A percentile compares a stretch with the other conserved stretches of the same genome.
phyloP scores from a whole-genome alignment of 768 basidiomycete species.

The Calocera cornea region DNA sequence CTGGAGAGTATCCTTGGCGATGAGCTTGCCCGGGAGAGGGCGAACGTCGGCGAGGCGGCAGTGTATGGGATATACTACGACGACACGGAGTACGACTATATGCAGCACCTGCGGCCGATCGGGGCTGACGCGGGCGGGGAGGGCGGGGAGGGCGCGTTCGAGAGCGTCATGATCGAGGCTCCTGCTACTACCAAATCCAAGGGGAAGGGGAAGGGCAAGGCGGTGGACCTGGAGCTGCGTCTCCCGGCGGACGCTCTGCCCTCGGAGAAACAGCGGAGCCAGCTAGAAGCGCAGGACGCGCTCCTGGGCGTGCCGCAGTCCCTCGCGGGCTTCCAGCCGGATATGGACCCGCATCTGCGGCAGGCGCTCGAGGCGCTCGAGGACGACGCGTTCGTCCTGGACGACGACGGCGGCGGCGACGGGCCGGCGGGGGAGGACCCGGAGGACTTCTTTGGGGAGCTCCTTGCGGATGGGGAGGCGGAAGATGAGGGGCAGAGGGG shows the following conservation, averaged over 20 bases:
- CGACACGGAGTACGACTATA: constrained; percentile 94
- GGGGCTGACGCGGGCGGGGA: constrained; percentile 63
- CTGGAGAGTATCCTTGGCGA: constrained; percentile 48
- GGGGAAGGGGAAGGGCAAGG: constrained; percentile 30
- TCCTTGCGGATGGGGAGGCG: constrained; percentile 5
- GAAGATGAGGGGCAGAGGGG: constrained; percentile 16
- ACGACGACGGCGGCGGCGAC: constrained; percentile 18
- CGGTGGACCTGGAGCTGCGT: constrained; percentile 34
- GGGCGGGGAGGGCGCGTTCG: constrained; percentile 56
- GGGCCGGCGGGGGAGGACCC: constrained; percentile 56
- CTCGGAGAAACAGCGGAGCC: constrained; percentile 37
- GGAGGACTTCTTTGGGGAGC: constrained; percentile 61
- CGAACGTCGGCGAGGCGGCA: constrained; percentile 73
- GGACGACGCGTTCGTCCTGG: constrained; percentile 74
- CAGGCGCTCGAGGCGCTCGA: constrained; percentile 90
- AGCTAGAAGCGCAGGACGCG: constrained; percentile 27
- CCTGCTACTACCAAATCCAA: constrained; percentile 13
- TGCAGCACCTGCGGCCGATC: constrained; percentile 81
- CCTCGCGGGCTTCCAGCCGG: constrained; percentile 79
- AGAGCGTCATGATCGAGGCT: constrained; percentile 49
- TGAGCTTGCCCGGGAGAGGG: constrained; percentile 36
- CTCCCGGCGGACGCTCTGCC: constrained; percentile 61
- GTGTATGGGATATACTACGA: constrained; percentile 87
- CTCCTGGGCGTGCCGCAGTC: constrained; percentile 69
- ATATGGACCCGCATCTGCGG: constrained; percentile 90